Evolutionary conservation across 139 green algal species (phyloP), one percentile per base, ranked within the genome.

Genomic region (Chloropicon primus): DNA sequence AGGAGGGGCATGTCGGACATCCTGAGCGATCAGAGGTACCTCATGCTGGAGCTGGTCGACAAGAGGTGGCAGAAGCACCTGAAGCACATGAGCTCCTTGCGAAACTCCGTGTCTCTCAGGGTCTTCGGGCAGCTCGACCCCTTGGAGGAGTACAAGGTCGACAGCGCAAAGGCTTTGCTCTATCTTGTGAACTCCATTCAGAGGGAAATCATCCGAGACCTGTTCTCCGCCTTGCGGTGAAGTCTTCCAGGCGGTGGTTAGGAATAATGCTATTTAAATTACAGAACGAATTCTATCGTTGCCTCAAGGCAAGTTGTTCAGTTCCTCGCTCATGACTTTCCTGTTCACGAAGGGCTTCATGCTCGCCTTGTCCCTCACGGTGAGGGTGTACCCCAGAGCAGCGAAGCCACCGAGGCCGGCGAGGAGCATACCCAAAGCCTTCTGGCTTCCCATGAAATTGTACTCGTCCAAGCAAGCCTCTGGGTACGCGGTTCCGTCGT

Each of bases 401-500:
- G 41, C 41, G 41, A 62, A 62, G 41, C 41, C 41, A 5, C 41
- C 41, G 17, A 62, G 41, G 41, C 41, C 41, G 10, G 41, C 41
- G 41, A 62, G 41, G 41, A 62, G 41, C 41, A 62, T 62, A 17
- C 41, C 41, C 5, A 62, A 17, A 17, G 41, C 41, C 41, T 62
- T 62, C 41, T 62, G 10, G 10, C 17, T 62, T 17, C 41, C 41
- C 41, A 62, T 62, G 17, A 62, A 62, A n/a, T 62, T 17, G 41
- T 62, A 72, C 24, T 86, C 28, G 80, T 93, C 88, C 1, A 93
- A 72, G 78, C 78, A 85, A 1, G 88, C 83, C 80, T 93, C 88
- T 1, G 88, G 88, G 27, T 87, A 82, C 21, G 77, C 80, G 0
- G 81, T 92, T 25, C 88, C 88, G 78, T 93, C 88, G 73, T 93